A percentile compares a stretch with the other conserved stretches of the same genome.
Evolutionary conservation across 306 rosid genomes (phyloP).

Genomic region (Herpetospermum pedunculosum): DNA sequence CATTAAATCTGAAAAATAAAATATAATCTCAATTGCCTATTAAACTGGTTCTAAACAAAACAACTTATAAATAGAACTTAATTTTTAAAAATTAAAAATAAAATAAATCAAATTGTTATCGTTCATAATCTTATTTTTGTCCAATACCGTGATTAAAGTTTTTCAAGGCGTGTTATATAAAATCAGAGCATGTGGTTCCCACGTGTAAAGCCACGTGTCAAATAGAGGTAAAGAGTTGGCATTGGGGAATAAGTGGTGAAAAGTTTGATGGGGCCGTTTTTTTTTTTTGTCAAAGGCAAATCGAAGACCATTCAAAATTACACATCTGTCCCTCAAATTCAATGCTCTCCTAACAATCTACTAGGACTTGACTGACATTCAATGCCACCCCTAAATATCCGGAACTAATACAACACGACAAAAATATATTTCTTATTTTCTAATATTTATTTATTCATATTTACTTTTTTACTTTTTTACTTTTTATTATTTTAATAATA

Average conservation of each 20-base stretch:
- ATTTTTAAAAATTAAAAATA: too few species aligned
- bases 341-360: background rate
- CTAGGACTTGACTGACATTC: background rate
- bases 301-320: background rate
- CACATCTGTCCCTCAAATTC: background rate
- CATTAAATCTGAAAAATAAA: too few species aligned
- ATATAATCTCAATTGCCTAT: too few species aligned
- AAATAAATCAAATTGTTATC: too few species aligned
- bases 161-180: background rate
- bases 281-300: background rate
- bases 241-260: background rate
- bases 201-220: background rate
- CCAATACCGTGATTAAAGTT: background rate
- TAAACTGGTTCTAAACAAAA: too few species aligned
- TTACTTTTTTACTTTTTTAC: background rate
- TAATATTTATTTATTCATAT: background rate
- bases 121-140: too few species aligned
- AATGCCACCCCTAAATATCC: slow-evolving; percentile 8
- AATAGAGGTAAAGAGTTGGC: background rate
- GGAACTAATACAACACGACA: background rate
- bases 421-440: background rate
- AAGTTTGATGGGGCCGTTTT: background rate
- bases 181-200: background rate
- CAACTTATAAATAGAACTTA: too few species aligned
- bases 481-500: too few species aligned